Evolutionary conservation across 2,329 filamentous ascomycete species (phyloP).

Genomic region (Pyrenochaeta sp.): DNA sequence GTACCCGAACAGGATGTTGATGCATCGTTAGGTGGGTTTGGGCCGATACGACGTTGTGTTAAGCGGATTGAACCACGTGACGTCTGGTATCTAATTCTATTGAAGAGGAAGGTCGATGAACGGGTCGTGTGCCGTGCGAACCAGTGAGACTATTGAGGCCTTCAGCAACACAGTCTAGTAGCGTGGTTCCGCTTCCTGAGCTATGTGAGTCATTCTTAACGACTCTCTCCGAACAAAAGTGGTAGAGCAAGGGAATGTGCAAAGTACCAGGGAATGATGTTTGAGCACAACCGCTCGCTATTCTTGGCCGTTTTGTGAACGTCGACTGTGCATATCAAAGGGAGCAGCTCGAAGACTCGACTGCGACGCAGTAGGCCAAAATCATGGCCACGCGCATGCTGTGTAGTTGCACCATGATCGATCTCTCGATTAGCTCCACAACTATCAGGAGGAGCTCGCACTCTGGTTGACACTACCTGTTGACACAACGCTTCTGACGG

Average conservation of each 20-base stretch:
- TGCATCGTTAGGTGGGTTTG: background rate
- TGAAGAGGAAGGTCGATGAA: background rate
- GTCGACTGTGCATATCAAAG: background rate
- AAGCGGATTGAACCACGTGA: background rate
- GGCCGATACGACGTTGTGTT: background rate
- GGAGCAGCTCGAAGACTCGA: background rate
- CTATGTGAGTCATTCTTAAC: background rate
- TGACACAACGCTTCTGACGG: slow-evolving; percentile 19
- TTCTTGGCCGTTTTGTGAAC: background rate
- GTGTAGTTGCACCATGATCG: slow-evolving; percentile 8
- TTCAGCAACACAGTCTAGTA: background rate
- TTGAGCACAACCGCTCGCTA: background rate
- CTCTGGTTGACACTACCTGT: slow-evolving; percentile 6
- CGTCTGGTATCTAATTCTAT: background rate
- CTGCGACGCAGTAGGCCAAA: background rate
- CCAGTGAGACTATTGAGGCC: background rate
- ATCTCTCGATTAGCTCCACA: background rate
- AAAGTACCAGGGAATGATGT: background rate
- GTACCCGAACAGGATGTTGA: background rate
- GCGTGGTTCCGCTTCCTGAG: background rate
- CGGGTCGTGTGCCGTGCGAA: background rate
- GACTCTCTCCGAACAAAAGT: background rate
- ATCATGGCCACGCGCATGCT: slow-evolving; percentile 6
- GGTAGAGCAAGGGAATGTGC: background rate
- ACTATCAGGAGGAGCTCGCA: slow-evolving; percentile 16